These are phyloP conservation scores for Fusarium foetens DNA, from an alignment of 2,329 filamentous ascomycete genomes.

Conservation along the genomic window DNA sequence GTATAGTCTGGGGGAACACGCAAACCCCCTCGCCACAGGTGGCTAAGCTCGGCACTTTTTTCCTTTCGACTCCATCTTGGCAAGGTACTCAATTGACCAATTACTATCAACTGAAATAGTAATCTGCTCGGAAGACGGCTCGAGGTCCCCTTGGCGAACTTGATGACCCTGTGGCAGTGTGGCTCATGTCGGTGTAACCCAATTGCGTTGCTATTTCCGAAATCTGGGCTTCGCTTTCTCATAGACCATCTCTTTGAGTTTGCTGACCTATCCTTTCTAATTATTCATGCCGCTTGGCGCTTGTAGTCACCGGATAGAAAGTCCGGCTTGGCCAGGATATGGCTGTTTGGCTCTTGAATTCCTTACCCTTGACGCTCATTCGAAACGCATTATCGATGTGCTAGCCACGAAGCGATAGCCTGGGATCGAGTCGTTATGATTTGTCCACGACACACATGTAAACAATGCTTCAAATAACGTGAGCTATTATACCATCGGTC, in stretches of 20 bases:
- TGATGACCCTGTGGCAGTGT: not conserved
- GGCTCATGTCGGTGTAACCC: conserved; percentile 14
- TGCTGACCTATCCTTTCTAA: conserved; percentile 6
- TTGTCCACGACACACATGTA: conserved; percentile 10
- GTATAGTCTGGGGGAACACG: conserved; percentile 26
- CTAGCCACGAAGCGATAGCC: conserved; percentile 23
- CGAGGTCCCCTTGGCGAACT: conserved; percentile 26
- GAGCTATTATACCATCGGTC: not conserved
- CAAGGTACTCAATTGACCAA: conserved; percentile 11
- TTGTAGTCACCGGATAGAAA: conserved; percentile 13
- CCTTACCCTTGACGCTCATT: conserved; percentile 1
- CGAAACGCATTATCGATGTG: conserved; percentile 4
- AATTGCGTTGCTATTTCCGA: conserved; percentile 3
- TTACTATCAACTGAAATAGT: not conserved
- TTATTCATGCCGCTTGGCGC: conserved; percentile 16
- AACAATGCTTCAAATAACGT: conserved; percentile 1
- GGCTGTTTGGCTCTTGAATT: conserved; percentile 2
- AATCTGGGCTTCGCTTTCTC: not conserved
- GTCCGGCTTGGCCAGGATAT: conserved; percentile 22
- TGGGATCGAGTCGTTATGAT: conserved; percentile 15
- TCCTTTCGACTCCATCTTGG: conserved; percentile 19
- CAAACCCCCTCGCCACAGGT: conserved; percentile 47
- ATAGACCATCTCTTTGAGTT: not conserved
- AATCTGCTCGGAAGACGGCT: conserved; percentile 32
- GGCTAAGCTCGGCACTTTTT: conserved; percentile 38